These are phyloP conservation scores for Pholiota conissans DNA, from an alignment of 768 basidiomycete species.

Conservation along the genomic window DNA sequence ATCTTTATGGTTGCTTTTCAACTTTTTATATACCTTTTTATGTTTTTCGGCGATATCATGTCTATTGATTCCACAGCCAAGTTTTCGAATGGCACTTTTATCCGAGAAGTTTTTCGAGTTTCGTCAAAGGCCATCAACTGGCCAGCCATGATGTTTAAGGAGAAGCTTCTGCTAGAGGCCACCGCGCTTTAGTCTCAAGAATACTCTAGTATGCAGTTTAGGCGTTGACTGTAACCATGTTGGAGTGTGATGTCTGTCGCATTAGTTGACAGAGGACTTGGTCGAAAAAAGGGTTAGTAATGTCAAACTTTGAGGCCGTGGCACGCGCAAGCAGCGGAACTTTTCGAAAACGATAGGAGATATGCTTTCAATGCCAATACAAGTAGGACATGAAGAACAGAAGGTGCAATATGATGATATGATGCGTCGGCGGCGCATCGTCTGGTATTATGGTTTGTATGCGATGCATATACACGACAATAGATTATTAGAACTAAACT, in stretches of 20 bases:
- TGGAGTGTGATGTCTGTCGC: slow-evolving; percentile 2
- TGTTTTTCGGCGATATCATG: too few relatives aligned
- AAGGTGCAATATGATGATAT: background rate
- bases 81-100: too few relatives aligned
- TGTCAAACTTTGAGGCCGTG: too few relatives aligned
- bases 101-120: too few relatives aligned
- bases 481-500: background rate
- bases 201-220: too few relatives aligned
- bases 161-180: too few relatives aligned
- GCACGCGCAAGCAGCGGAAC: background rate
- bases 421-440: background rate
- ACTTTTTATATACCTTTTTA: too few relatives aligned
- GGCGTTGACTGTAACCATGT: slow-evolving; percentile 12
- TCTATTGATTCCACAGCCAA: too few relatives aligned
- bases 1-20: too few relatives aligned
- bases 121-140: too few relatives aligned
- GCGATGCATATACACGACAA: background rate
- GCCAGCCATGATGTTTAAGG: too few relatives aligned
- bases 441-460: background rate
- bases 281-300: background rate
- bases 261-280: background rate
- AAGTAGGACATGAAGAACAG: background rate
- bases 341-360: background rate
- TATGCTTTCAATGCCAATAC: background rate
- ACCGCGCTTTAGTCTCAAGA: too few relatives aligned